Evolutionary conservation across 1,139 yeast species (phyloP).

Genomic region (Yamadazyma oceani): DNA sequence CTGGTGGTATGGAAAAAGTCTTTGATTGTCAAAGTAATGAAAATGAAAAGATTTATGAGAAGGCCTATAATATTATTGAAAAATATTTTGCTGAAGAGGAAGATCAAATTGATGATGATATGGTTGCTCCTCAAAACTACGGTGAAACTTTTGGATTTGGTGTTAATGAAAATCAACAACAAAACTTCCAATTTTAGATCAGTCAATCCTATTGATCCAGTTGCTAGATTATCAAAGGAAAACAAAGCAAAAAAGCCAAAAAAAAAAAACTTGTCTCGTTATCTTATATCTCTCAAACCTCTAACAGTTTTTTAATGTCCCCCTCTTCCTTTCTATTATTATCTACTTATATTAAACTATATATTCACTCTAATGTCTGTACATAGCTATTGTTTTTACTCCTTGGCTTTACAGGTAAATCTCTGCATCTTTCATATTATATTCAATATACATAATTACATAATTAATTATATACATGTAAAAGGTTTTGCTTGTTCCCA

Average conservation of each 20-base stretch:
- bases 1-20: conserved; percentile 97
- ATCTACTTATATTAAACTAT: conserved; percentile 3
- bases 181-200: conserved; percentile 53
- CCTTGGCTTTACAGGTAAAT: conserved; percentile 11
- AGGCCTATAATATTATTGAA: conserved; percentile 87
- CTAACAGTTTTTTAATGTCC: conserved; percentile 6
- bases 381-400: conserved; percentile 10
- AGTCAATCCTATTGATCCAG: neutral
- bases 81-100: conserved; percentile 88
- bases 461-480: conserved; percentile 4
- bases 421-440: conserved; percentile 15
- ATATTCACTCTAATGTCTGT: conserved; percentile 11
- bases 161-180: conserved; percentile 43
- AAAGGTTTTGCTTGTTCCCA: conserved; percentile 9
- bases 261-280: neutral
- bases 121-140: conserved; percentile 77
- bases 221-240: neutral
- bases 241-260: conserved; percentile 1
- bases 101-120: conserved; percentile 69
- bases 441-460: conserved; percentile 7
- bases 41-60: conserved; percentile 88
- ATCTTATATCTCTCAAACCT: conserved; percentile 6
- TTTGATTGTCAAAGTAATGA: conserved; percentile 89
- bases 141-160: conserved; percentile 92
- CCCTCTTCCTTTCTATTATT: conserved; percentile 8